These are phyloP conservation scores for Rhododendron ovatum DNA, from an alignment of 148 eudicot species.

Conservation along the genomic window DNA sequence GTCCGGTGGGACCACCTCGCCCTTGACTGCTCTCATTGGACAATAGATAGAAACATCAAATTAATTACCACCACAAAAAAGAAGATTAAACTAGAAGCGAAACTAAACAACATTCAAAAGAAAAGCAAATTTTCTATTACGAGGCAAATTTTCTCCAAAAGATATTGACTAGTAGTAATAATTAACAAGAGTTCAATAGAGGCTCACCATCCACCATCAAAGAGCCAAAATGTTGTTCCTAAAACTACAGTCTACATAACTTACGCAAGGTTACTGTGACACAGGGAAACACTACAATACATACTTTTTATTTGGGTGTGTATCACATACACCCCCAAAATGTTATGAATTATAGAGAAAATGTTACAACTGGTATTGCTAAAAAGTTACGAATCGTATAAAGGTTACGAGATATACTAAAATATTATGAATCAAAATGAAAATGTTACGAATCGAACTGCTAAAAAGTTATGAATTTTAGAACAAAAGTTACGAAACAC, in stretches of 20 bases:
- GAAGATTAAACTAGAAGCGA: not conserved
- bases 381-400: no score
- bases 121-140: not conserved
- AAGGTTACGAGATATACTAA: no score
- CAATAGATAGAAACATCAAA: not conserved
- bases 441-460: no score
- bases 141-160: not conserved
- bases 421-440: no score
- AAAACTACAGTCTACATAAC: not conserved
- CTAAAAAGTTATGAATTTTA: no score
- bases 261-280: not conserved
- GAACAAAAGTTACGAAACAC: no score
- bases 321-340: no score
- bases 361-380: no score
- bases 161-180: not conserved
- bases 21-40: slow-evolving; percentile 15
- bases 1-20: slow-evolving; percentile 18
- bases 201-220: not conserved
- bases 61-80: not conserved
- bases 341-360: no score
- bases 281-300: no score
- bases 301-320: no score
- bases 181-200: not conserved
- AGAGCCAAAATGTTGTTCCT: not conserved
- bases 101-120: not conserved